Evolutionary conservation across 352 stramenopile genomes (phyloP), one percentile per base, ranked within the genome.

Genomic region (Globisporangium okanoganense): DNA sequence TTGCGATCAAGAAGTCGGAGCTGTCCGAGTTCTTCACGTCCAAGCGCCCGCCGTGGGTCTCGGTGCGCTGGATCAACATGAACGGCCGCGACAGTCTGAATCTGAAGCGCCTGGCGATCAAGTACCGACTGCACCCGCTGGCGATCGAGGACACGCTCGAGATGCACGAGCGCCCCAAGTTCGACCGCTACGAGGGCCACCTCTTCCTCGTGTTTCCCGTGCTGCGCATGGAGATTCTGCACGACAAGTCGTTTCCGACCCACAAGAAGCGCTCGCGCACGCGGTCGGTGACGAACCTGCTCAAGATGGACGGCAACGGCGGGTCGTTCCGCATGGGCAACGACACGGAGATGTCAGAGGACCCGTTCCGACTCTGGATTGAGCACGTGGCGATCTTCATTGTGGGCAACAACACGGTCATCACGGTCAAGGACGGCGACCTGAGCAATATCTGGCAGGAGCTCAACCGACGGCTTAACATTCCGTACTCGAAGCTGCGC

Each of bases 401-500:
- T 5, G 78, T 94, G 12, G 75, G 77, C 25, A 75, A 94, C 58
- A 76, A 94, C 58, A 95, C 87, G 33, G 73, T 96, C 40, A 91
- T 96, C 55, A 95, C 85, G 5, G 85, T 95, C 52, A 93, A 92
- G 45, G 77, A 90, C 58, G 82, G 74, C 31, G 75, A 72, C 20
- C 69, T 73, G 25, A 86, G 69, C 65, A 72, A 87, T 59, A 91
- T 90, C 58, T 94, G 80, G 85, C 70, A 69, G 7, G 76, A 89
- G 53, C 61, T 96, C 5, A 92, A 83, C 25, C 71, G 80, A 3
- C 76, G 88, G 6, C 61, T 96, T 13, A 80, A 80, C 12, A 83
- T 92, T 31, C 76, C 81, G 41, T 95, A 95, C 70, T 95, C 88
- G n/a, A 96, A 95, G 61, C 66, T 97, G 33, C 80, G 88, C 10